phyloP scores from a whole-genome alignment of 31 red algal species.

The Asparagopsis taxiformis region DNA sequence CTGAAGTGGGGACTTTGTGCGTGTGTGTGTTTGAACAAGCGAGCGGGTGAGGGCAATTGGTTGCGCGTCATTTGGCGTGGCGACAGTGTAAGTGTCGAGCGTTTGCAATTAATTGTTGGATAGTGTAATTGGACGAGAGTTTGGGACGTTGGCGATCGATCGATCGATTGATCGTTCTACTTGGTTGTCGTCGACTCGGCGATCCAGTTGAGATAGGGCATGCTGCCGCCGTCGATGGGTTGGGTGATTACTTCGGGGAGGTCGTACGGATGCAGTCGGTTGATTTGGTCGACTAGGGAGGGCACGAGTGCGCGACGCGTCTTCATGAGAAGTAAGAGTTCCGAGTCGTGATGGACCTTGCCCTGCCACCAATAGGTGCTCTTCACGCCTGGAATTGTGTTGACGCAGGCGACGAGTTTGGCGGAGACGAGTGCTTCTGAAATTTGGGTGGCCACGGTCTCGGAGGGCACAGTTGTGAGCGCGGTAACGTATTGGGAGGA shows the following conservation, averaged over 20 bases:
- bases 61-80: no score
- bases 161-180: no score
- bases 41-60: no score
- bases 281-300: constrained; percentile 10
- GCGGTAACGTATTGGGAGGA: constrained; percentile 57
- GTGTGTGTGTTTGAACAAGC: no score
- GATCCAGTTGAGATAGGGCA: constrained; percentile 66
- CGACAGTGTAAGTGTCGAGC: no score
- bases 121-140: no score
- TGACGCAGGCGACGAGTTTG: constrained; percentile 72
- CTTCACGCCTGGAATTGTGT: constrained; percentile 44
- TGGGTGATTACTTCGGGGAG: constrained; percentile 65
- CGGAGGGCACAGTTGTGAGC: constrained; percentile 30
- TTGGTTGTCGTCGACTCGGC: constrained; percentile 42
- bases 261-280: constrained; percentile 63
- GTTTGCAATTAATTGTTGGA: no score
- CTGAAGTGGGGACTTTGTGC: no score
- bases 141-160: no score
- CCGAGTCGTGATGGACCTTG: constrained; percentile 45
- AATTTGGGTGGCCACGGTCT: constrained; percentile 18
- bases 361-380: constrained; percentile 70
- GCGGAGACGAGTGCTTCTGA: constrained; percentile 29
- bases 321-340: constrained; percentile 74
- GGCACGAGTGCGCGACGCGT: constrained; percentile 35
- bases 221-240: constrained; percentile 46